These are phyloP conservation scores for Sporothrix curviconia DNA, from an alignment of 2,329 filamentous ascomycete genomes.

Conservation along the genomic window DNA sequence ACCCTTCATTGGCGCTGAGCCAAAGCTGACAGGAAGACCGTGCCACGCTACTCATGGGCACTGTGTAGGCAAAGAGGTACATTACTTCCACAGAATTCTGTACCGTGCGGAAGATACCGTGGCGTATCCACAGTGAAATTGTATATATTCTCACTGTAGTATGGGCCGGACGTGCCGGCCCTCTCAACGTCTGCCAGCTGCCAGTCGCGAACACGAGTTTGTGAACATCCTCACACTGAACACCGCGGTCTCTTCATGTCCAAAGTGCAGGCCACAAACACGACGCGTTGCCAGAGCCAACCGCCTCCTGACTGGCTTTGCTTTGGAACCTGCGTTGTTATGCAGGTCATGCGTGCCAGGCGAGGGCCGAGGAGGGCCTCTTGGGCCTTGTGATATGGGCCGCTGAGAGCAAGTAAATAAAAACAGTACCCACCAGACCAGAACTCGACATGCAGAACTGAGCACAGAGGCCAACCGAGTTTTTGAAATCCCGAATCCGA, in stretches of 20 bases:
- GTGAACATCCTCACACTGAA: slow-evolving; percentile 2
- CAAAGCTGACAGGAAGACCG: background rate
- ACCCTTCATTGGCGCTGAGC: background rate
- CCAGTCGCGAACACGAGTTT: background rate
- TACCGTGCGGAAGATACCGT: background rate
- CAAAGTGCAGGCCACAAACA: background rate
- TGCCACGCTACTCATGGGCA: background rate
- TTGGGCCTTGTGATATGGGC: background rate
- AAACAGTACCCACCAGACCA: background rate
- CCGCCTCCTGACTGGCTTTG: no score
- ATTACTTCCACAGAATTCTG: no score
- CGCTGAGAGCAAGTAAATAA: background rate
- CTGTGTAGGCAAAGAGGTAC: background rate
- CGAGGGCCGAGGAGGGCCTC: no score
- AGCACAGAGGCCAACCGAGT: background rate
- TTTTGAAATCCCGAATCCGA: background rate
- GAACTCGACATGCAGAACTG: background rate
- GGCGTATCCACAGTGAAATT: background rate
- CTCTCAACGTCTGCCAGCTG: background rate
- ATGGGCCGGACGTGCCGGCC: background rate
- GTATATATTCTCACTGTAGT: background rate
- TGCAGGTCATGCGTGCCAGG: slow-evolving; percentile 1
- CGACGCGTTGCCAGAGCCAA: slow-evolving; percentile 3
- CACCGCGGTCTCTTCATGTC: background rate
- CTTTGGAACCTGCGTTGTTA: background rate